phyloP scores from a whole-genome alignment of 768 basidiomycete genomes.

The Termitomyces sp. region DNA sequence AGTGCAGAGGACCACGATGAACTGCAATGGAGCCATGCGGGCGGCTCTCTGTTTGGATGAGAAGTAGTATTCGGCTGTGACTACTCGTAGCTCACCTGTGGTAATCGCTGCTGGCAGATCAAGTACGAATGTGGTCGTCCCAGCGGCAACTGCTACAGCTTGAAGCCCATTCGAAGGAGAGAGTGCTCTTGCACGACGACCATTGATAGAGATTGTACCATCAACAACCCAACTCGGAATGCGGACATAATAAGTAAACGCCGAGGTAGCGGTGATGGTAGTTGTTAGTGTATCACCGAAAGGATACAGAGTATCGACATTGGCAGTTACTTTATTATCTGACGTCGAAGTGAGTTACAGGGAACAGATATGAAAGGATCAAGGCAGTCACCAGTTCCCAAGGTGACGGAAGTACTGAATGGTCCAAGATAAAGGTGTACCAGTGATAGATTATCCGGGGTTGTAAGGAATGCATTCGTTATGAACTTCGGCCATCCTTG shows the following conservation, averaged over 20 bases:
- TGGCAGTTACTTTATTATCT: conserved; percentile 41
- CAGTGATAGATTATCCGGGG: conserved; percentile 37
- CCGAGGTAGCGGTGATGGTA: conserved; percentile 37
- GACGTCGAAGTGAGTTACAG: not conserved
- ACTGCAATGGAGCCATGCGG: conserved; percentile 53
- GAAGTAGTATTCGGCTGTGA: not conserved
- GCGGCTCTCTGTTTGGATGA: conserved; percentile 36
- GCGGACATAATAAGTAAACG: conserved; percentile 45
- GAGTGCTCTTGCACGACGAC: conserved; percentile 33
- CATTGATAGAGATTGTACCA: conserved; percentile 44
- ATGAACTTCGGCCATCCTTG: conserved; percentile 56
- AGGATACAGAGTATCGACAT: conserved; percentile 45
- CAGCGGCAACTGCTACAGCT: conserved; percentile 35
- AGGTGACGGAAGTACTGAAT: conserved; percentile 37
- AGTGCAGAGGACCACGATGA: conserved; percentile 54
- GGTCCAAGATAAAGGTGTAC: conserved; percentile 49
- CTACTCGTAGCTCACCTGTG: conserved; percentile 30
- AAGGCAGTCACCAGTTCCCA: conserved; percentile 32
- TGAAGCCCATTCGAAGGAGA: conserved; percentile 45
- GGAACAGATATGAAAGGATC: not conserved
- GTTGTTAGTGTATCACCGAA: conserved; percentile 46
- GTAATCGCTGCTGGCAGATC: conserved; percentile 48
- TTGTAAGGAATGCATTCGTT: conserved; percentile 46
- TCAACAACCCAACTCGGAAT: conserved; percentile 48
- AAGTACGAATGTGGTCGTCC: conserved; percentile 43